Evolutionary conservation across 495 filamentous ascomycete genomes (phyloP).

Genomic region (Talaromyces stipitatus): DNA sequence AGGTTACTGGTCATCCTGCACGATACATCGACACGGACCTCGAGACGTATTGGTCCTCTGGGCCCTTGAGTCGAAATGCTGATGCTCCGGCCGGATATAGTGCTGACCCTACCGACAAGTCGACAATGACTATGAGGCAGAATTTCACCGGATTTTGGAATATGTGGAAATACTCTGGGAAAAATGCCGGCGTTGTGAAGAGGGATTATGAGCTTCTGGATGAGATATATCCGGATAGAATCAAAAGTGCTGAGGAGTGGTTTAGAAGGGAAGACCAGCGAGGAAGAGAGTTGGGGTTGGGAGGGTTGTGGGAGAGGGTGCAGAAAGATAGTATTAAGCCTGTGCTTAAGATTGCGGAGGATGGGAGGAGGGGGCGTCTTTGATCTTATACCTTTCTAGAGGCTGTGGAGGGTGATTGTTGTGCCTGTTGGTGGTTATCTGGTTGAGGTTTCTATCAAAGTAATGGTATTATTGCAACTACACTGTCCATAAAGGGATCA

Average conservation of each 20-base stretch:
- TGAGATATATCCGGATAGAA: slow-evolving; percentile 43
- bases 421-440: no score
- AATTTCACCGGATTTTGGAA: slow-evolving; percentile 53
- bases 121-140: slow-evolving; percentile 32
- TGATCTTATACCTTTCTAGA: no score
- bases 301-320: neutral
- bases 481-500: no score
- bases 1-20: slow-evolving; percentile 45
- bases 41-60: slow-evolving; percentile 31
- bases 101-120: slow-evolving; percentile 28
- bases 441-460: no score
- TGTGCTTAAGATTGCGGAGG: neutral
- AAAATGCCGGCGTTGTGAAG: slow-evolving; percentile 22
- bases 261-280: slow-evolving; percentile 13
- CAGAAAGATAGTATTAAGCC: neutral
- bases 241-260: slow-evolving; percentile 27
- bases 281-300: slow-evolving; percentile 3
- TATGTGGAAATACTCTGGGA: slow-evolving; percentile 19
- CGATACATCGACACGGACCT: slow-evolving; percentile 30
- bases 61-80: slow-evolving; percentile 10
- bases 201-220: slow-evolving; percentile 46
- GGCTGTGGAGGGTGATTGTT: no score
- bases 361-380: neutral
- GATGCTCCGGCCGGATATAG: slow-evolving; percentile 28
- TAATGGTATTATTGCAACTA: no score